phyloP scores from a whole-genome alignment of 2,329 filamentous ascomycete genomes.

The Colletotrichum tropicale region DNA sequence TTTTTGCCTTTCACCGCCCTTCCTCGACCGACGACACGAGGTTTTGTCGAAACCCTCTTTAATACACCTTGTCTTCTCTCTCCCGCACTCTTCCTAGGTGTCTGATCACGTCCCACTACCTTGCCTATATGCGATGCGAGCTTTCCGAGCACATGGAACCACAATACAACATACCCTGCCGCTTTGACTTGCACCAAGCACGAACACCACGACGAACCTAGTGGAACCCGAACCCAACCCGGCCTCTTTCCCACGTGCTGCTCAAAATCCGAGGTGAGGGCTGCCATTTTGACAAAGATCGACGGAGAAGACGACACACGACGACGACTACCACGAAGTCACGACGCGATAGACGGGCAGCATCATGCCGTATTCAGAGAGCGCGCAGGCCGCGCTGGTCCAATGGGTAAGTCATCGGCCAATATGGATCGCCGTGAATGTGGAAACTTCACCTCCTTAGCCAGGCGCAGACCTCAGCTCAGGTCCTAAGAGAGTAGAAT shows the following conservation, averaged over 20 bases:
- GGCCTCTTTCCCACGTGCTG: constrained; percentile 2
- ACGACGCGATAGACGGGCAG: not conserved
- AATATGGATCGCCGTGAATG: not conserved
- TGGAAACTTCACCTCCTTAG: not conserved
- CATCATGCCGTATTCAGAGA: constrained; percentile 44
- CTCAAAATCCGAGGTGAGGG: not conserved
- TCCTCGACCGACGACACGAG: not conserved
- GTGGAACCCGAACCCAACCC: constrained; percentile 12
- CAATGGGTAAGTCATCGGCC: constrained; percentile 51
- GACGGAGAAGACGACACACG: not conserved
- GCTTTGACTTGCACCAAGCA: constrained; percentile 14
- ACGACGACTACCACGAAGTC: not conserved
- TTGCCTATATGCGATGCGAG: constrained; percentile 1
- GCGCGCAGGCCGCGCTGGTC: constrained; percentile 59
- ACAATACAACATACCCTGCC: constrained; percentile 4
- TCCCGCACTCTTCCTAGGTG: not conserved
- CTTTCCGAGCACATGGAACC: constrained; percentile 11
- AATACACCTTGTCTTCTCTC: constrained; percentile 1
- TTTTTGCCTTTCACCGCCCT: constrained; percentile 9
- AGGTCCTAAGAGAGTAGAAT: constrained; percentile 9
- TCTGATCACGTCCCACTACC: not conserved
- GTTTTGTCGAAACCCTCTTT: not conserved
- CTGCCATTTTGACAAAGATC: not conserved
- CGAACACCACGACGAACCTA: constrained; percentile 3
- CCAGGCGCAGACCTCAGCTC: constrained; percentile 10